phyloP scores from a whole-genome alignment of 306 rosid species.

The Lathyrus aphaca region DNA sequence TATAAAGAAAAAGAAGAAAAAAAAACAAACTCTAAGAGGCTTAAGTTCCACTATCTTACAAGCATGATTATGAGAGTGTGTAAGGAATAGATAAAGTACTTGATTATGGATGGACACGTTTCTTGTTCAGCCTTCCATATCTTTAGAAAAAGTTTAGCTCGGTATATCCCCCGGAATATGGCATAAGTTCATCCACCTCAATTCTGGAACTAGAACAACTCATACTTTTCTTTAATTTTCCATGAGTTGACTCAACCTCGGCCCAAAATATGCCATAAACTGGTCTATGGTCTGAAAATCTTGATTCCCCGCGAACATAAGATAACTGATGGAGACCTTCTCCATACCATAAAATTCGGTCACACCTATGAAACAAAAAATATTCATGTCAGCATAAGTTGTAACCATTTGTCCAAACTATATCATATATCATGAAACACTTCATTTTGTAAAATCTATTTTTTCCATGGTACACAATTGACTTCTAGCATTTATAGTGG shows the following conservation, averaged over 20 bases:
- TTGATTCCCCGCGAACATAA: constrained; percentile 94
- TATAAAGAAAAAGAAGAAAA: background rate
- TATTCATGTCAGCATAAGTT: constrained; percentile 35
- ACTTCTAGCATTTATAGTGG: constrained; percentile 19
- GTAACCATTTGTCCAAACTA: constrained; percentile 4
- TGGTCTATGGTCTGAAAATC: constrained; percentile 95
- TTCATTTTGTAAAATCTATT: constrained; percentile 15
- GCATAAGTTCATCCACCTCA: constrained; percentile 90
- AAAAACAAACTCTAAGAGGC: constrained; percentile 19
- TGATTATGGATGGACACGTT: constrained; percentile 45
- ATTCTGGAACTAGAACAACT: constrained; percentile 87
- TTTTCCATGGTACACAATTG: constrained; percentile 6
- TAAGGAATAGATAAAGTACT: constrained; percentile 50
- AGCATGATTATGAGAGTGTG: constrained; percentile 31
- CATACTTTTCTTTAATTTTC: constrained; percentile 79
- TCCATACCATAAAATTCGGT: constrained; percentile 94
- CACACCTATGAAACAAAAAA: constrained; percentile 68
- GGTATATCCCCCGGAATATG: constrained; percentile 92
- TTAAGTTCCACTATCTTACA: constrained; percentile 30
- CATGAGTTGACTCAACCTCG: constrained; percentile 88
- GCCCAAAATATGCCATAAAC: constrained; percentile 95
- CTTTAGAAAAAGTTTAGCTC: constrained; percentile 89
- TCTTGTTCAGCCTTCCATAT: constrained; percentile 45
- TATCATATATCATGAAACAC: constrained; percentile 1
- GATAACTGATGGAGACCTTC: constrained; percentile 96